phyloP scores from a whole-genome alignment of 345 rosid species.

The Atalantia buxifolia region DNA sequence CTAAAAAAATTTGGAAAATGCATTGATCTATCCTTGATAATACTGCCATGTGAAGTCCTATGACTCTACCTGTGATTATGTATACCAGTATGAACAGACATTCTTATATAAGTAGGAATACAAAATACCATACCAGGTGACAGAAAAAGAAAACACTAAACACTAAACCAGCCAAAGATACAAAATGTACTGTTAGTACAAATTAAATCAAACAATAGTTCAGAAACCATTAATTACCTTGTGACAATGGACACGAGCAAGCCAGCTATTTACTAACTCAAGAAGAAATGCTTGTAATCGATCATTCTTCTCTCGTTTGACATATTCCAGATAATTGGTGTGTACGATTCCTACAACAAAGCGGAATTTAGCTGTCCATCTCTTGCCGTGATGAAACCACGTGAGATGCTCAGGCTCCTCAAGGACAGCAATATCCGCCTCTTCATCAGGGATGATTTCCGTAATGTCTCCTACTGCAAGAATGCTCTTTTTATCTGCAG shows the following conservation, averaged over 20 bases:
- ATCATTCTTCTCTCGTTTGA: constrained; percentile 81
- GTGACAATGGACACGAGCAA: constrained; percentile 86
- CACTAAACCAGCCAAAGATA: neutral
- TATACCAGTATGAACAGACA: no score
- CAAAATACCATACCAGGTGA: no score
- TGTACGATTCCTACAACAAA: constrained; percentile 77
- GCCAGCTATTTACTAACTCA: constrained; percentile 63
- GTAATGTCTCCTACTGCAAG: constrained; percentile 88
- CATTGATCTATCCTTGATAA: neutral
- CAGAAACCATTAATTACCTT: constrained; percentile 44
- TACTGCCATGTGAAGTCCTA: no score
- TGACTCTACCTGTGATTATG: no score
- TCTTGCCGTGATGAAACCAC: constrained; percentile 97
- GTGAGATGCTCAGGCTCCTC: constrained; percentile 99
- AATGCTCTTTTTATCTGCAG: constrained; percentile 83
- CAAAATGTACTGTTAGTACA: neutral
- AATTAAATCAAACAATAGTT: neutral
- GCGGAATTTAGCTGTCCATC: constrained; percentile 83
- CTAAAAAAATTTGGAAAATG: neutral
- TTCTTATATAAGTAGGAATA: neutral
- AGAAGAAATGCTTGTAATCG: constrained; percentile 59
- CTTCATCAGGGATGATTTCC: constrained; percentile 66
- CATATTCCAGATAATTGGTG: constrained; percentile 92
- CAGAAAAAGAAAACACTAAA: neutral
- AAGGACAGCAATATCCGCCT: constrained; percentile 89